These are phyloP conservation scores for Phytophthora gonapodyides DNA, from an alignment of 352 stramenopile species.

Conservation along the genomic window DNA sequence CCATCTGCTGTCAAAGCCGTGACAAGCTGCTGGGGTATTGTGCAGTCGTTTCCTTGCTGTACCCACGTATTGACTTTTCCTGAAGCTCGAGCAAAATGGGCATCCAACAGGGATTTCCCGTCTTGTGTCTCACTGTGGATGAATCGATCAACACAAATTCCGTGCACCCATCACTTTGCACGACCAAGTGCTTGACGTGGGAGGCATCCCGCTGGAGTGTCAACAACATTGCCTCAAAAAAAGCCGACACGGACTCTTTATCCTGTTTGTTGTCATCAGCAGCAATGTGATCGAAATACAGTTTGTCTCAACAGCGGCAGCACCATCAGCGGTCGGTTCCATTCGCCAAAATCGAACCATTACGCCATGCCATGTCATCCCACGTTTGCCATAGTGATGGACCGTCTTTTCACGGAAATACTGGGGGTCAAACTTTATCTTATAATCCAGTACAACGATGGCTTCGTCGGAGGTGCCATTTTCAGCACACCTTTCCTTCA, in stretches of 20 bases:
- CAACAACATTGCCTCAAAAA: too few species aligned
- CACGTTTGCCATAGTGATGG: neutral
- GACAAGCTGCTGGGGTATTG: constrained; percentile 25
- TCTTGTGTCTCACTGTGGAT: constrained; percentile 39
- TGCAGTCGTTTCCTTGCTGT: constrained; percentile 22
- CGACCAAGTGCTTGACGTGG: constrained; percentile 11
- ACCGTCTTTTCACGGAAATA: neutral
- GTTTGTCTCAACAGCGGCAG: too few species aligned
- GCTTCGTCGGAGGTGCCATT: constrained; percentile 1
- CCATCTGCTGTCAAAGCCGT: constrained; percentile 27
- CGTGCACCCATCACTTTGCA: constrained; percentile 25
- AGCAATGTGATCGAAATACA: too few species aligned
- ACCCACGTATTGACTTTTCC: constrained; percentile 16
- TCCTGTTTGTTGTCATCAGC: too few species aligned
- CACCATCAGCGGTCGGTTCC: too few species aligned
- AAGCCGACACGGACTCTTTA: too few species aligned
- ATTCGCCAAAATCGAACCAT: constrained; percentile 6
- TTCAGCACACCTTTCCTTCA: constrained; percentile 3
- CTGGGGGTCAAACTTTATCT: neutral
- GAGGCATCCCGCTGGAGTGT: constrained; percentile 21
- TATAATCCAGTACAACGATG: constrained; percentile 6
- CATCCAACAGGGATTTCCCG: constrained; percentile 27
- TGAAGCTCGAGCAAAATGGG: constrained; percentile 32
- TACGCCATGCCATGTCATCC: constrained; percentile 4
- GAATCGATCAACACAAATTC: constrained; percentile 16